A percentile compares a stretch with the other conserved stretches of the same genome.
Evolutionary conservation across 768 basidiomycete genomes (phyloP).

Genomic region (Tulasnella calospora): DNA sequence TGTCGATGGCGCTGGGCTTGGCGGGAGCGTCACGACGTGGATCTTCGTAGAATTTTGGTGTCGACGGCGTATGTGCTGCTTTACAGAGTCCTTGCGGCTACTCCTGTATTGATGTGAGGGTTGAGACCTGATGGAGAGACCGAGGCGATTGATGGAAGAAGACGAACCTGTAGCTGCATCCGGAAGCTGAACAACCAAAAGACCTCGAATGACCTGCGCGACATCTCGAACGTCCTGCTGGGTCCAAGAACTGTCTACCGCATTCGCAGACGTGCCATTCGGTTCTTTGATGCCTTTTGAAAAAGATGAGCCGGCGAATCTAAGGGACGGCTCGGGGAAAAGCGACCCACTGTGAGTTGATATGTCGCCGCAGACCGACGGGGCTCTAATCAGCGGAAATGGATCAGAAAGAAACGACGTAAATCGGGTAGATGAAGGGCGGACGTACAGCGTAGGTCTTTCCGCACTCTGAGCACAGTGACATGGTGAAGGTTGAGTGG

Average conservation of each 20-base stretch:
- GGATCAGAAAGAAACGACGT: neutral
- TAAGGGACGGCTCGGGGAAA: neutral
- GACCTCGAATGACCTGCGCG: neutral
- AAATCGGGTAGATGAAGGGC: neutral
- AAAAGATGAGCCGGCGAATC: neutral
- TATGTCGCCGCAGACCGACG: neutral
- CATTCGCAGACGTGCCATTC: constrained; percentile 2
- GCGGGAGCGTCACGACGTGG: neutral
- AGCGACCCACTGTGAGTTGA: neutral
- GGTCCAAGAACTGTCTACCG: neutral
- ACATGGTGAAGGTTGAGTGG: neutral
- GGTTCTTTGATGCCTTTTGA: neutral
- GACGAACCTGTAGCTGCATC: neutral
- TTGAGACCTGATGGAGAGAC: neutral
- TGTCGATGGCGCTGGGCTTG: neutral
- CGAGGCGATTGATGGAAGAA: neutral
- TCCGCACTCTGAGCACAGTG: neutral
- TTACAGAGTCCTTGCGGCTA: neutral
- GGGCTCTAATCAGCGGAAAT: neutral
- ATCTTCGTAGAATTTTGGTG: neutral
- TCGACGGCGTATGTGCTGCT: neutral
- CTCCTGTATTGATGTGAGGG: neutral
- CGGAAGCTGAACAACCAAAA: neutral
- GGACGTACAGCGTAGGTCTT: neutral
- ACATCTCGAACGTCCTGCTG: neutral